A percentile compares a stretch with the other conserved stretches of the same genome.
phyloP scores from a whole-genome alignment of 1,139 yeast species.

The Nakaseomyces glabratus region DNA sequence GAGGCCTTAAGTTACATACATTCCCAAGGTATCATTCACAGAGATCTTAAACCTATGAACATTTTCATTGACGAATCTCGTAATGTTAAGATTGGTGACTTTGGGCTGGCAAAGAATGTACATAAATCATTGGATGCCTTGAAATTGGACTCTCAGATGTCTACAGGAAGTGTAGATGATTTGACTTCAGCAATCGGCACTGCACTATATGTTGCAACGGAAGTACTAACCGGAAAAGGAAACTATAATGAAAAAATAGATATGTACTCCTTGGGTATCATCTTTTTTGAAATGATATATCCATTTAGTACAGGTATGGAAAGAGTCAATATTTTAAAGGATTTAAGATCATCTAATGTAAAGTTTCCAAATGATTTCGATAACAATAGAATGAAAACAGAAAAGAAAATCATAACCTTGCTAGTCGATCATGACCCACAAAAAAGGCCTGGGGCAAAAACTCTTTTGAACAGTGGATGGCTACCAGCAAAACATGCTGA shows the following conservation, averaged over 20 bases:
- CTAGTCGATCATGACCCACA: conserved; percentile 72
- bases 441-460: conserved; percentile 69
- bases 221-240: conserved; percentile 62
- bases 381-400: conserved; percentile 42
- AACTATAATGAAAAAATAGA: conserved; percentile 86
- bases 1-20: conserved; percentile 92
- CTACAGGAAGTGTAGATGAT: conserved; percentile 46
- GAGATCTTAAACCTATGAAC: conserved; percentile 93
- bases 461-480: conserved; percentile 67
- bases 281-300: conserved; percentile 91
- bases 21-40: conserved; percentile 85
- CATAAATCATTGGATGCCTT: conserved; percentile 39
- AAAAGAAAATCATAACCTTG: conserved; percentile 53
- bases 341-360: conserved; percentile 48
- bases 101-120: conserved; percentile 85
- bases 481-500: conserved; percentile 87
- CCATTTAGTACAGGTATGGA: conserved; percentile 86
- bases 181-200: conserved; percentile 92
- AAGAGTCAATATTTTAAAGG: conserved; percentile 59
- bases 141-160: conserved; percentile 31
- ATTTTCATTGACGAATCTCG: conserved; percentile 87
- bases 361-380: conserved; percentile 62
- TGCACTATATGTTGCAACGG: conserved; percentile 83
- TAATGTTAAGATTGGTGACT: conserved; percentile 91
- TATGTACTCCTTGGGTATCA: conserved; percentile 89